These are phyloP conservation scores for Physcomitrium patens DNA, from an alignment of 225 moss, liverwort and hornwort genomes.

Conservation along the genomic window DNA sequence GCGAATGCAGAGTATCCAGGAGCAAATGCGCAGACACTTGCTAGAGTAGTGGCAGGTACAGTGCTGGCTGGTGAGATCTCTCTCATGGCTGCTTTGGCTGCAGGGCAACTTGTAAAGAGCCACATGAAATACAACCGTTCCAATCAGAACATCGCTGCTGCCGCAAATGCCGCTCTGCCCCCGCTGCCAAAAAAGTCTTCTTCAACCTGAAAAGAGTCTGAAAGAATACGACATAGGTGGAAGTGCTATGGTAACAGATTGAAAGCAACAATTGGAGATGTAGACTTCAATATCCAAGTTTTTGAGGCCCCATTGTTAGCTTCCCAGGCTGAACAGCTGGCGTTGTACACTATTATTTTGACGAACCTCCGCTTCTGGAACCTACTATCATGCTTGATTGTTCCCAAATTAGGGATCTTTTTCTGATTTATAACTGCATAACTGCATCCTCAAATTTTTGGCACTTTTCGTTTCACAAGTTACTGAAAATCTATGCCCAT, in stretches of 20 bases:
- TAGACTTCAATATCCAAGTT: conserved; percentile 32
- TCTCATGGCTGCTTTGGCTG: conserved; percentile 68
- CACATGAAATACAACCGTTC: conserved; percentile 74
- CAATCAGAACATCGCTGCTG: conserved; percentile 52
- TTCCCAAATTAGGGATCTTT: too few species aligned
- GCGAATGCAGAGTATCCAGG: conserved; percentile 65
- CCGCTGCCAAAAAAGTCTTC: conserved; percentile 40
- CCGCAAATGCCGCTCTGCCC: conserved; percentile 49
- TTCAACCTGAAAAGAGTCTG: conserved; percentile 20
- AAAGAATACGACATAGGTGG: neutral
- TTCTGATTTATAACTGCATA: too few species aligned
- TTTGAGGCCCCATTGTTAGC: conserved; percentile 28
- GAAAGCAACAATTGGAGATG: neutral
- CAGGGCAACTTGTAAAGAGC: conserved; percentile 67
- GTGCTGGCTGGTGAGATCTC: conserved; percentile 71
- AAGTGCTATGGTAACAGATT: neutral
- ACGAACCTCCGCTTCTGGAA: too few species aligned
- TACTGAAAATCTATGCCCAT: too few species aligned
- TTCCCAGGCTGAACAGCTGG: neutral
- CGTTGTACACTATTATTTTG: too few species aligned
- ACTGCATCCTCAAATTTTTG: too few species aligned
- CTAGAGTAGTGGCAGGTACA: conserved; percentile 60
- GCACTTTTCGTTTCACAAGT: too few species aligned
- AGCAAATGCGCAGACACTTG: conserved; percentile 64
- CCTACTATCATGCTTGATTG: too few species aligned